Evolutionary conservation across 1,139 yeast species (phyloP), one percentile per base, ranked within the genome.

Genomic region (Lizanozyma gosingica): DNA sequence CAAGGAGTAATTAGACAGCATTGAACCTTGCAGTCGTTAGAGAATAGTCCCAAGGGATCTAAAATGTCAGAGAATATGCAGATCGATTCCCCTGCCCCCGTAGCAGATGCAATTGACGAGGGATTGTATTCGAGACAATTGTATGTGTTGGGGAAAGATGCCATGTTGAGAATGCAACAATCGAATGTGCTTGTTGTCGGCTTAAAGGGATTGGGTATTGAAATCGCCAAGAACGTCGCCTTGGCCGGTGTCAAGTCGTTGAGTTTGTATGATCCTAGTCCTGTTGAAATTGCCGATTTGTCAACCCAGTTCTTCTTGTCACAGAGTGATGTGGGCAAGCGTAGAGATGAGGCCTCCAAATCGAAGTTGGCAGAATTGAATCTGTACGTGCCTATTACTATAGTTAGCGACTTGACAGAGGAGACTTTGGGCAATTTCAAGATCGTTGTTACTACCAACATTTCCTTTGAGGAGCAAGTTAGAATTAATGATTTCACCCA

Each of bases 171-270:
- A 61, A 86, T 92, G 97, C 96, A 92, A 56, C 73, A 78, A 49
- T 88, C 97, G 36, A 87, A 84, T 54, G 96, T 92, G 15, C 74
- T 92, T 40, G 72, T 92, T 41, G 78, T 90, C 47, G 98, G 98
- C 3, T 67, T 90, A 47, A 81, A 80, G 56, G 98, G 98, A 34
- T 69, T 92, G 39, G 99, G 99, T 51, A 76, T 86, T 37, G 99
- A 92, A 62, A 88, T 92, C 45, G 97, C 98, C 35, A 94, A 92
- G 64, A 92, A 92, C 62, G 87, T 92, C 42, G 95, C 96, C 0
- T 73, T 92, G 41, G 98, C 98, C 2, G 99, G 99, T 51, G 98
- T 92, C 52, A 94, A 92, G 65, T 83, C 95, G 15, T 69, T 92
- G 52, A 73, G 94, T n/a, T 63, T 92, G 36, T 85, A 82, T 57